Evolutionary conservation across 192 early-diverging fungal genomes (phyloP).

Genomic region (Phycomyces blakesleeanus): DNA sequence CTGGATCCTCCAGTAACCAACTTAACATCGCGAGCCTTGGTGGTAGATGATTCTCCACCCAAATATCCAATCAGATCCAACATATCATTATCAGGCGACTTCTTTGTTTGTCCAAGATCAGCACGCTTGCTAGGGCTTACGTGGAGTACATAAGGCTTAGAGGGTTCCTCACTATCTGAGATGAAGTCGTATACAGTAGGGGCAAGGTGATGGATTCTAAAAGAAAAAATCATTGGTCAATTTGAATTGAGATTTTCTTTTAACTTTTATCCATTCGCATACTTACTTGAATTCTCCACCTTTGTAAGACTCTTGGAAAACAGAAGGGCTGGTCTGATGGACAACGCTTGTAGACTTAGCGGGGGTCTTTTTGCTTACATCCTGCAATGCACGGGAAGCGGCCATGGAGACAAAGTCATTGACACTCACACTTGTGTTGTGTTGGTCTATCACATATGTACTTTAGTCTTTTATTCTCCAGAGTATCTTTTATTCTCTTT

Average conservation of each 20-base stretch:
- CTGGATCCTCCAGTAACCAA: slow-evolving; percentile 32
- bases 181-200: slow-evolving; percentile 30
- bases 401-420: slow-evolving; percentile 98
- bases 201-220: slow-evolving; percentile 85
- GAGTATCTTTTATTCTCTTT: background rate
- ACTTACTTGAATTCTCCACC: slow-evolving; percentile 82
- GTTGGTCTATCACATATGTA: slow-evolving; percentile 36
- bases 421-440: slow-evolving; percentile 61
- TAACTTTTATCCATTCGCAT: background rate
- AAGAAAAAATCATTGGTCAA: background rate
- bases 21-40: slow-evolving; percentile 28
- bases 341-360: slow-evolving; percentile 9
- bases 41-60: slow-evolving; percentile 29
- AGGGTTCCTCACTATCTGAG: slow-evolving; percentile 22
- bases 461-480: background rate
- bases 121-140: slow-evolving; percentile 10
- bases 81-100: slow-evolving; percentile 5
- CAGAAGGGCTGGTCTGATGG: background rate
- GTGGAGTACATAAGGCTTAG: slow-evolving; percentile 29
- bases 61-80: slow-evolving; percentile 49
- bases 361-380: slow-evolving; percentile 65
- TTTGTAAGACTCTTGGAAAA: slow-evolving; percentile 54
- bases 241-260: background rate
- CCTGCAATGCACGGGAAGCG: slow-evolving; percentile 72
- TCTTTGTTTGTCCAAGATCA: background rate